These are phyloP conservation scores for Trichoderma sp. DNA, from an alignment of 2,329 filamentous ascomycete genomes.

Conservation along the genomic window DNA sequence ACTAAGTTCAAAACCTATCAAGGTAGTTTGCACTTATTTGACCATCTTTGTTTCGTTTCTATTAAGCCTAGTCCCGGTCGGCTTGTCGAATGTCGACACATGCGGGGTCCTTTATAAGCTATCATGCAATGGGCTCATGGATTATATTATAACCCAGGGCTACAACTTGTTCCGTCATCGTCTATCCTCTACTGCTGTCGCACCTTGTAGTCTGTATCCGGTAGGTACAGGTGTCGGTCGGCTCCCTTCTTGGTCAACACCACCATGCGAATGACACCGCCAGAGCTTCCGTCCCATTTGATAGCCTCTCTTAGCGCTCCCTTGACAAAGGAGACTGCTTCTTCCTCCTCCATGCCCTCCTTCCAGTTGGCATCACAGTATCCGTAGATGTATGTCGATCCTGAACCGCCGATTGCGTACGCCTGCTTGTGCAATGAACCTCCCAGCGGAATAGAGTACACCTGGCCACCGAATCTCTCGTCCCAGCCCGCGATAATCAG, in stretches of 20 bases:
- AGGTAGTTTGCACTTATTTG: neutral
- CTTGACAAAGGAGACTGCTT: constrained; percentile 91
- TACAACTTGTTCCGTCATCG: neutral
- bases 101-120: neutral
- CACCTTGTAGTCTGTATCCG: constrained; percentile 81
- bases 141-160: neutral
- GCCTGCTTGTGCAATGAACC: constrained; percentile 96
- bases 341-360: constrained; percentile 89
- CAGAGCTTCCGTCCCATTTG: constrained; percentile 99
- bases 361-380: constrained; percentile 97
- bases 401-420: constrained; percentile 93
- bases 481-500: constrained; percentile 99
- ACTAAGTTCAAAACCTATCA: neutral
- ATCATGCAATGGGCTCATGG: neutral
- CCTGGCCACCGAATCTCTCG: constrained; percentile 88
- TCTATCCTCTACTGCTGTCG: constrained; percentile 55
- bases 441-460: constrained; percentile 94
- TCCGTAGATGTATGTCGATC: constrained; percentile 98
- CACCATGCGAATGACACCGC: constrained; percentile 96
- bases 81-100: neutral
- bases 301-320: constrained; percentile 88
- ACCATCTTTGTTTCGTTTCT: neutral
- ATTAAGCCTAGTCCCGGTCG: neutral
- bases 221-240: constrained; percentile 90
- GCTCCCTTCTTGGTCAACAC: constrained; percentile 88